phyloP scores from a whole-genome alignment of 495 filamentous ascomycete genomes.

The Viridothelium virens region DNA sequence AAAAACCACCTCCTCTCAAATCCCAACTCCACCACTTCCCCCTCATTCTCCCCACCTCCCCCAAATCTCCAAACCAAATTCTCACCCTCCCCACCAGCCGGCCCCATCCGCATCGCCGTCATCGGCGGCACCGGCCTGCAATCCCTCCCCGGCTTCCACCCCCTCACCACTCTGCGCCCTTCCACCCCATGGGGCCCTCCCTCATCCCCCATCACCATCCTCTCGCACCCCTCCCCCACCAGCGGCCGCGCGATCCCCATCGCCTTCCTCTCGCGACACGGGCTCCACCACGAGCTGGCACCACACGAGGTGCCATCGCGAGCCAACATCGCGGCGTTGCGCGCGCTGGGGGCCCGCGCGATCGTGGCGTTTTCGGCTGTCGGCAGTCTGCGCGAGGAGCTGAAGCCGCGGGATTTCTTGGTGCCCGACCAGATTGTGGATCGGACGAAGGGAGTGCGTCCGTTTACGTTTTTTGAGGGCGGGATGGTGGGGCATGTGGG shows the following conservation, averaged over 20 bases:
- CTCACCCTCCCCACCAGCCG: too few species aligned
- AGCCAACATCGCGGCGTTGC: constrained; percentile 92
- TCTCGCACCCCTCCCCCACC: constrained; percentile 64
- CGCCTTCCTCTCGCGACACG: constrained; percentile 92
- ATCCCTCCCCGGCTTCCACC: constrained; percentile 63
- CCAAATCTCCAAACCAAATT: too few species aligned
- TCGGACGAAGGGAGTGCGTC: constrained; percentile 77
- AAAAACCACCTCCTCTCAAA: background rate
- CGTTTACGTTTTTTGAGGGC: constrained; percentile 92
- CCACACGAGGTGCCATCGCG: constrained; percentile 86
- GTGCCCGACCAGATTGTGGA: constrained; percentile 95
- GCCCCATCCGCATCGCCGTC: constrained; percentile 83
- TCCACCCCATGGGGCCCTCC: constrained; percentile 86
- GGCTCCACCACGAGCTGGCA: constrained; percentile 75
- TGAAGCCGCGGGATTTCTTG: constrained; percentile 92
- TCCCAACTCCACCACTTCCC: constrained; percentile 45
- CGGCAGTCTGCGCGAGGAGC: constrained; percentile 81
- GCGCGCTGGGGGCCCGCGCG: constrained; percentile 76
- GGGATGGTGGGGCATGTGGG: constrained; percentile 91
- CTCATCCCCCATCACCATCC: constrained; percentile 83
- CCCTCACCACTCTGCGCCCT: constrained; percentile 64
- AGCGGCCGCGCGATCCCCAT: constrained; percentile 56
- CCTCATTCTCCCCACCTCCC: too few species aligned
- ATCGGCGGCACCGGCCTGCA: constrained; percentile 92
- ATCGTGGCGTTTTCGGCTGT: constrained; percentile 94